Evolutionary conservation across 768 basidiomycete species (phyloP), one percentile per base, ranked within the genome.

Genomic region (Tremella yokohamensis): DNA sequence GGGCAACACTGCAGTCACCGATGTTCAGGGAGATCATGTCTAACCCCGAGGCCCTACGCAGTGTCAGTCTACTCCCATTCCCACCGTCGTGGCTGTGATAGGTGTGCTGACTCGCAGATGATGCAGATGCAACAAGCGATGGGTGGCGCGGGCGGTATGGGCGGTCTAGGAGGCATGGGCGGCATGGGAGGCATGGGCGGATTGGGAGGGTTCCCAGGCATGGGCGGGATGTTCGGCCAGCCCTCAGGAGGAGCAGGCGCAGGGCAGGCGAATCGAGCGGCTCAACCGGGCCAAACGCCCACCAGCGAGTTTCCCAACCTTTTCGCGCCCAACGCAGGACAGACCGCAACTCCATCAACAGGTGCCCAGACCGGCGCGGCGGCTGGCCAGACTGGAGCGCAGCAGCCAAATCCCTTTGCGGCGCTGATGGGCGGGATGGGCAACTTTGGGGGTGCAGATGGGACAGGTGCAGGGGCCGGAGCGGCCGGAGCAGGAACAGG

Each of bases 1-100:
- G 91, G 19, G 80, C 86, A 59, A 80, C 88, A 47, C 87, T 88
- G 34, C 72, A 87, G 1, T 84, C 86, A 56, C 82, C 84, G 0
- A 73, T 79, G 34, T 85, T 88, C 82, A 86, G 86, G 84, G 79
- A 85, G 49, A 80, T 89, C 78, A 74, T 89, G 26, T 66, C 65
- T 8, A 69, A 75, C 49, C 73, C 73, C 1, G 71, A 70, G 25
- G 62, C 68, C 22, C 49, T 73, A 11, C 47, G 71, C 51, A 63
- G 63, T 59, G 71, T 70, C 44, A 57, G 68, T 40, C 24, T 20
- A 18, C 15, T 7, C 19, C 18, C 42, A 38, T 16, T 6, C n/a
- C 24, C 48, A 56, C 39, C 20, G 16, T 37, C 29, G 22, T 24
- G 16, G n/a, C 18, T 19, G 11, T 22, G 53, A 34, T 16, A 22